Evolutionary conservation across 2,329 filamentous ascomycete species (phyloP), one percentile per base, ranked within the genome.

Genomic region (Clonostachys byssicola): DNA sequence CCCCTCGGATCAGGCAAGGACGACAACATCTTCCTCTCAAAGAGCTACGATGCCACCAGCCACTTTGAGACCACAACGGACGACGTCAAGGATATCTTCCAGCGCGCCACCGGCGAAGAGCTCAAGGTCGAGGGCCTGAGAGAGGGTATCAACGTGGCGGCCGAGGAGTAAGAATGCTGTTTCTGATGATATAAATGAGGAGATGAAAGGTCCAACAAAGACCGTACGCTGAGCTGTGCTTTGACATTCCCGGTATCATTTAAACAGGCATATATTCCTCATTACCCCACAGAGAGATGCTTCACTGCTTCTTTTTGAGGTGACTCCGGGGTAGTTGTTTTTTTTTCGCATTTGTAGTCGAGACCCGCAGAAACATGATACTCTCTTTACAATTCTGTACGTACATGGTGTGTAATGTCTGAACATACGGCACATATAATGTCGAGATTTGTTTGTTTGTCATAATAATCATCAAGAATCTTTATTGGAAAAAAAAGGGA

Each of bases 31-130:
- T 99, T 91, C 75, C 91, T 99, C 66, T 96, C 91, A 61, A 96
- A 95, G 84, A 96, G 90, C 75, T 99, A 99, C 72, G 95, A 99
- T 63, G 90, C 95, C 46, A 95, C 89, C 54, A 95, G 89, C 67
- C 94, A 99, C 78, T 99, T 99, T 62, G 94, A 99, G 81, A 96
- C 90, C 35, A 80, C 75, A 42, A 81, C 78, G 73, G 94, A 96
- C 66, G 92, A 99, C 68, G 92, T 99, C 63, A 87, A 86, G 73
- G 89, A 97, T 66, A 89, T 99, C 59, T 99, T 96, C 76, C 78
- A 74, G 57, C 85, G 94, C 60, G 87, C 86, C 56, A 83, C 86
- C 51, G 90, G 91, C 47, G 83, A 95, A 67, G 89, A 94, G 67
- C 76, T 96, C 57, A 86, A 89, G 62, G 90, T 96, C 46, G 89